These are phyloP conservation scores for Candida caryicola DNA, from an alignment of 805 yeast genomes.

Conservation along the genomic window DNA sequence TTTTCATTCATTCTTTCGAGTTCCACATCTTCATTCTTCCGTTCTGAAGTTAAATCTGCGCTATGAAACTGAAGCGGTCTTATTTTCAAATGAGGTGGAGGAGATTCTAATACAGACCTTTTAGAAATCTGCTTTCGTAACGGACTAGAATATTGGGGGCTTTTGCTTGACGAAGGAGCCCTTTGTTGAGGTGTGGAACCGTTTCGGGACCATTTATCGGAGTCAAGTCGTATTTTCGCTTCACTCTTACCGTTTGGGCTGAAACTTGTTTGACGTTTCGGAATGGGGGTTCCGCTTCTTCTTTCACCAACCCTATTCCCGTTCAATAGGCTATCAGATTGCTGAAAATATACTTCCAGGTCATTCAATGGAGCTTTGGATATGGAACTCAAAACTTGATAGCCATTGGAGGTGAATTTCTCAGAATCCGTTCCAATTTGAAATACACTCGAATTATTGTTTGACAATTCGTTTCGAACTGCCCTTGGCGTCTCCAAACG, in stretches of 20 bases:
- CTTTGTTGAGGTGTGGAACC: too few relatives aligned
- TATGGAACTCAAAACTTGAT: background rate
- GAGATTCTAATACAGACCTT: slow-evolving; percentile 10
- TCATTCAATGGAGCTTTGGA: slow-evolving; percentile 2
- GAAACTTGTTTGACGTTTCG: too few relatives aligned
- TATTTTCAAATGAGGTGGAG: slow-evolving; percentile 22
- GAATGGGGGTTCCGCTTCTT: too few relatives aligned
- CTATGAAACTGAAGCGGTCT: slow-evolving; percentile 8
- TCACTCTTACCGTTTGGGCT: too few relatives aligned
- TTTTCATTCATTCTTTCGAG: slow-evolving; percentile 11
- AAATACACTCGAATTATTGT: background rate
- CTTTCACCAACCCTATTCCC: too few relatives aligned
- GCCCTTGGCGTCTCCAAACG: slow-evolving; percentile 25
- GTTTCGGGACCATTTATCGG: too few relatives aligned
- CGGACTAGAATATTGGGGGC: slow-evolving; percentile 3
- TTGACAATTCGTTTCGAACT: slow-evolving; percentile 5
- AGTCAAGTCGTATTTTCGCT: too few relatives aligned
- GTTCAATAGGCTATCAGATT: too few relatives aligned
- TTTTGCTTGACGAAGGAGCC: too few relatives aligned
- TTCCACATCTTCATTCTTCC: slow-evolving; percentile 11
- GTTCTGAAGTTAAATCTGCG: background rate
- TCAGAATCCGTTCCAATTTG: background rate
- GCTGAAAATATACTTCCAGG: too few relatives aligned
- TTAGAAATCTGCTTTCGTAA: slow-evolving; percentile 1
- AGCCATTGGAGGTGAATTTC: background rate